Percentiles rank a stretch among this genome's conserved stretches.
These are phyloP conservation scores for Xylariaceae sp. DNA, from an alignment of 2,329 filamentous ascomycete species.

Conservation along the genomic window DNA sequence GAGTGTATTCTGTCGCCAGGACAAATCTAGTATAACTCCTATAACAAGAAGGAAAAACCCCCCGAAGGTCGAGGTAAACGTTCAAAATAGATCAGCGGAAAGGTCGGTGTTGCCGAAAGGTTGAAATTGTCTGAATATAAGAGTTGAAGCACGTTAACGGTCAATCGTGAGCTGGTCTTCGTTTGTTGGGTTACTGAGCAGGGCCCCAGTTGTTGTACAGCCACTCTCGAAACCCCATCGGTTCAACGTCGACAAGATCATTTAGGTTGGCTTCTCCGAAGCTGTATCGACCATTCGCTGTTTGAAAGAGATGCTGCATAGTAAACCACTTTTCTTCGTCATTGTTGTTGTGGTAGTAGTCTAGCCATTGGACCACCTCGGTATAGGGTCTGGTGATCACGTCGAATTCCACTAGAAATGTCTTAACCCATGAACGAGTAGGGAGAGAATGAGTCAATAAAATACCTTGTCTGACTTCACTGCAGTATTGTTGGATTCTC, in stretches of 20 bases:
- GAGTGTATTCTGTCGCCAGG: conserved; percentile 22
- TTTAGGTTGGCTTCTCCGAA: conserved; percentile 69
- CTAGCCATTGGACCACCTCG: conserved; percentile 50
- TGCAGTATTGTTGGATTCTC: conserved; percentile 61
- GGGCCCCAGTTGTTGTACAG: conserved; percentile 55
- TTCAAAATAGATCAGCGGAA: not conserved
- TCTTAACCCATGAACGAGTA: conserved; percentile 25
- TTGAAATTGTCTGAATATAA: not conserved
- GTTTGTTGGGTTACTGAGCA: conserved; percentile 22
- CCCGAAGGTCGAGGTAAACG: no score
- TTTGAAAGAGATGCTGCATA: conserved; percentile 70
- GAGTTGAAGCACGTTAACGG: not conserved
- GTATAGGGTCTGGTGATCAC: conserved; percentile 48
- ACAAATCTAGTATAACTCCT: conserved; percentile 19
- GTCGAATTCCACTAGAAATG: conserved; percentile 33
- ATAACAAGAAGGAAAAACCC: not conserved
- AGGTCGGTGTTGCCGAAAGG: not conserved
- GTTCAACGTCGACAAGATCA: conserved; percentile 52
- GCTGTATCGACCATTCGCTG: conserved; percentile 71
- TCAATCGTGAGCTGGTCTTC: not conserved
- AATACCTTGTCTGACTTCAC: conserved; percentile 57
- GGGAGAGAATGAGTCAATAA: not conserved
- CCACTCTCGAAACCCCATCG: conserved; percentile 62
- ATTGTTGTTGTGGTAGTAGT: conserved; percentile 53
- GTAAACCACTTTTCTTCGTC: conserved; percentile 58